Evolutionary conservation across 768 basidiomycete genomes (phyloP).

Genomic region (Naganishia vaughanmartiniae): DNA sequence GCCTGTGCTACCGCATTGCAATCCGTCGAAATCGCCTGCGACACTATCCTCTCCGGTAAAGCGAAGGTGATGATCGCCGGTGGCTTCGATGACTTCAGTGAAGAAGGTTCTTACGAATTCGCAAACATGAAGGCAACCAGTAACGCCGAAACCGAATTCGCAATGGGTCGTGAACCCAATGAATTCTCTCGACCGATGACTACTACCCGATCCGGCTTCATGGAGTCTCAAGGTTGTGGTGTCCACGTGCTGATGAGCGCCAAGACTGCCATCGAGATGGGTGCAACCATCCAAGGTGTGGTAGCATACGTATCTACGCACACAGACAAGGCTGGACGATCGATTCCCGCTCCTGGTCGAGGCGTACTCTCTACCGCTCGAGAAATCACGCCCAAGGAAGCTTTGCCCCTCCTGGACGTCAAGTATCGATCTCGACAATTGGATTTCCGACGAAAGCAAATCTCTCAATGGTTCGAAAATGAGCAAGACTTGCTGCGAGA

Average conservation of each 20-base stretch:
- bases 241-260: conserved; percentile 97
- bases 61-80: conserved; percentile 99
- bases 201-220: conserved; percentile 91
- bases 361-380: conserved; percentile 87
- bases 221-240: conserved; percentile 96
- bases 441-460: conserved; percentile 89
- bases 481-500: conserved; percentile 80
- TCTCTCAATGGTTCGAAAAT: conserved; percentile 87
- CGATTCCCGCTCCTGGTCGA: conserved; percentile 92
- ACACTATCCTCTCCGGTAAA: conserved; percentile 88
- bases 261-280: conserved; percentile 89
- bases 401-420: conserved; percentile 75
- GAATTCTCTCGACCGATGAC: conserved; percentile 99
- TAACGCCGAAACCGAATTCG: conserved; percentile 94
- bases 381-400: conserved; percentile 73
- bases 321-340: conserved; percentile 97
- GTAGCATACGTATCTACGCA: conserved; percentile 89
- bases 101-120: conserved; percentile 98
- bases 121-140: conserved; percentile 99
- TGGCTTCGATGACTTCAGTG: conserved; percentile 95
- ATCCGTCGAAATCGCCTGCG: conserved; percentile 96
- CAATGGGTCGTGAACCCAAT: conserved; percentile 97
- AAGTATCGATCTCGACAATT: conserved; percentile 91
- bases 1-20: conserved; percentile 98
- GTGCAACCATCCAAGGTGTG: conserved; percentile 87